A percentile compares a stretch with the other conserved stretches of the same genome.
Evolutionary conservation across 2,329 filamentous ascomycete species (phyloP).

Genomic region (Aureobasidium sp.): DNA sequence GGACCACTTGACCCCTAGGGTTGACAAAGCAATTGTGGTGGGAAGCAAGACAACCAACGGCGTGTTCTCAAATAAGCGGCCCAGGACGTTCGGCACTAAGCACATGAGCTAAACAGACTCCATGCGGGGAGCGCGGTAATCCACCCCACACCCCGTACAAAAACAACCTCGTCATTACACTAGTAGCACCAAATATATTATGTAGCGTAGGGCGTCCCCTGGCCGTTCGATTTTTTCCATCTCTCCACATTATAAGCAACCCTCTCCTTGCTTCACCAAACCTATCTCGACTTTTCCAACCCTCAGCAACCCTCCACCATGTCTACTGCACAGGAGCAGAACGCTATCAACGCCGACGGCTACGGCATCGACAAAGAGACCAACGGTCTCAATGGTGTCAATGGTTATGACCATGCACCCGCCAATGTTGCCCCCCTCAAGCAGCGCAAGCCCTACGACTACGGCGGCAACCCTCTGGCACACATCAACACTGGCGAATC

Average conservation of each 20-base stretch:
- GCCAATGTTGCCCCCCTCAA: conserved; percentile 24
- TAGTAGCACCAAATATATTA: conserved; percentile 4
- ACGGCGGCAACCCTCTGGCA: conserved; percentile 47
- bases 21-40: conserved; percentile 13
- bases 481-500: conserved; percentile 44
- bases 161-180: conserved; percentile 2
- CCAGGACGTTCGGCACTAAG: not conserved
- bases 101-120: conserved; percentile 5
- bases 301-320: conserved; percentile 23
- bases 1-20: not conserved
- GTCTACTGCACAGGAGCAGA: conserved; percentile 37
- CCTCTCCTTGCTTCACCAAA: not conserved
- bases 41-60: conserved; percentile 6
- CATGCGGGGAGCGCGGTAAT: conserved; percentile 1
- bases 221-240: conserved; percentile 4
- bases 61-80: conserved; percentile 2
- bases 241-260: not conserved
- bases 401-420: conserved; percentile 33
- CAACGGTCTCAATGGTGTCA: conserved; percentile 21
- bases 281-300: not conserved
- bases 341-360: conserved; percentile 22
- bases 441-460: conserved; percentile 43
- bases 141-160: not conserved
- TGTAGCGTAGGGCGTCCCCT: not conserved
- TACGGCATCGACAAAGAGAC: conserved; percentile 20